Percentiles rank a stretch among this genome's conserved stretches.
Conservation (phyloP, 108 stramenopile species). For the Stephanodiscus minutulus region DNA sequence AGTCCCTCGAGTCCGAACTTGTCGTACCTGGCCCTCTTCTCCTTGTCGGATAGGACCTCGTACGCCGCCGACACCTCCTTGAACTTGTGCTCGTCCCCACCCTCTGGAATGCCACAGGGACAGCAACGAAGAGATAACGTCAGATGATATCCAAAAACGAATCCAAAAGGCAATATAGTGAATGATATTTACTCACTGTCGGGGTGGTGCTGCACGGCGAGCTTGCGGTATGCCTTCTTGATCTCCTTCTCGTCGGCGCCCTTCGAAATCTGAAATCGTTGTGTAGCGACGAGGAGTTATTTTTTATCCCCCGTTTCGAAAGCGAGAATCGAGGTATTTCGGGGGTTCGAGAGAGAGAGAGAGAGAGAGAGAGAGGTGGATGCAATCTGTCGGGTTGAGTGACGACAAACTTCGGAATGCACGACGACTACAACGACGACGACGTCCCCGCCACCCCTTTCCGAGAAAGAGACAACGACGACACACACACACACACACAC, state of each 20-base stretch:
- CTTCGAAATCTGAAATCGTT: constrained; percentile 67
- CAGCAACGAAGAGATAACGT: too few relatives aligned
- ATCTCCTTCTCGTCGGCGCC: constrained; percentile 76
- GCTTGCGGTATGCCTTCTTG: constrained; percentile 89
- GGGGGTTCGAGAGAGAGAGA: neutral
- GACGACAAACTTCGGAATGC: too few relatives aligned
- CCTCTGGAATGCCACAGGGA: too few relatives aligned
- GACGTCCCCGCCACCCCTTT: neutral
- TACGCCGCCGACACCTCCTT: constrained; percentile 92
- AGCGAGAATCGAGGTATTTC: constrained; percentile 3
- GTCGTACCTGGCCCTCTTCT: constrained; percentile 90
- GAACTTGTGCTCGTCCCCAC: constrained; percentile 90
- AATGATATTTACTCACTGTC: too few relatives aligned
- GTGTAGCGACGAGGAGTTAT: neutral
- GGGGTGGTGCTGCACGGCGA: constrained; percentile 87
- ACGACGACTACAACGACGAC: neutral
- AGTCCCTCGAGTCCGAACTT: constrained; percentile 89
- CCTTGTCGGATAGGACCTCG: constrained; percentile 88
- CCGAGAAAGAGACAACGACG: neutral
- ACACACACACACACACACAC: neutral
- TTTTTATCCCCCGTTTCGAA: too few relatives aligned
- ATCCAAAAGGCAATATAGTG: too few relatives aligned
- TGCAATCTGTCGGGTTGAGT: neutral
- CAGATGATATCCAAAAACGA: too few relatives aligned
- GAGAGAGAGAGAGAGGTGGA: constrained; percentile 1